A percentile compares a stretch with the other conserved stretches of the same genome.
phyloP scores from a whole-genome alignment of 345 rosid species.

The Odontarrhena argentea region DNA sequence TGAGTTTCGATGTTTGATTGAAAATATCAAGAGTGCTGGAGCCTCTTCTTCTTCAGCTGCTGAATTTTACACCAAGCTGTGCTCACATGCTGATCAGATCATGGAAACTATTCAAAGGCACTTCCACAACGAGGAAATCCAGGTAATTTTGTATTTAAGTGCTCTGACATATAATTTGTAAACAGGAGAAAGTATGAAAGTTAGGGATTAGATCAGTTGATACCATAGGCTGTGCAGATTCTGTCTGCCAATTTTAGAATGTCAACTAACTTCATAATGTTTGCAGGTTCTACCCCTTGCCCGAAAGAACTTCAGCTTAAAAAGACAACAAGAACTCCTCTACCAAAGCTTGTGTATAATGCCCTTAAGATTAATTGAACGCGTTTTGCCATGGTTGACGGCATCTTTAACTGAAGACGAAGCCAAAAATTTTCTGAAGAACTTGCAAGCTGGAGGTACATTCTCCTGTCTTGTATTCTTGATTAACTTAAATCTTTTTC shows the following conservation, averaged over 20 bases:
- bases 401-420: slow-evolving; percentile 70
- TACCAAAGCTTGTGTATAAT: slow-evolving; percentile 84
- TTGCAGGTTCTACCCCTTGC: slow-evolving; percentile 88
- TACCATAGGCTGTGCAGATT: slow-evolving; percentile 22
- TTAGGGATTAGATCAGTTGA: slow-evolving; percentile 28
- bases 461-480: slow-evolving; percentile 22
- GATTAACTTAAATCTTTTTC: slow-evolving; percentile 13
- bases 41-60: slow-evolving; percentile 67
- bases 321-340: slow-evolving; percentile 75
- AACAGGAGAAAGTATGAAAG: slow-evolving; percentile 31
- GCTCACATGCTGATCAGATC: slow-evolving; percentile 86
- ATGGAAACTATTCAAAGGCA: slow-evolving; percentile 74
- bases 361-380: slow-evolving; percentile 89
- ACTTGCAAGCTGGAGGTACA: slow-evolving; percentile 81
- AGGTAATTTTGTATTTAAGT: slow-evolving; percentile 52
- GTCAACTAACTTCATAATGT: slow-evolving; percentile 29
- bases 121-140: slow-evolving; percentile 80
- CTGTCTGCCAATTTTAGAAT: slow-evolving; percentile 30
- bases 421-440: slow-evolving; percentile 67
- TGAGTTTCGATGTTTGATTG: slow-evolving; percentile 74
- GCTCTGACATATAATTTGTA: slow-evolving; percentile 29
- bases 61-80: slow-evolving; percentile 72
- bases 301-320: slow-evolving; percentile 66
- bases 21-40: slow-evolving; percentile 73
- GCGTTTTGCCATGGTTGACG: slow-evolving; percentile 85